A percentile compares a stretch with the other conserved stretches of the same genome.
Evolutionary conservation across 1,139 yeast species (phyloP).

Genomic region (Magnusiomyces ingens): DNA sequence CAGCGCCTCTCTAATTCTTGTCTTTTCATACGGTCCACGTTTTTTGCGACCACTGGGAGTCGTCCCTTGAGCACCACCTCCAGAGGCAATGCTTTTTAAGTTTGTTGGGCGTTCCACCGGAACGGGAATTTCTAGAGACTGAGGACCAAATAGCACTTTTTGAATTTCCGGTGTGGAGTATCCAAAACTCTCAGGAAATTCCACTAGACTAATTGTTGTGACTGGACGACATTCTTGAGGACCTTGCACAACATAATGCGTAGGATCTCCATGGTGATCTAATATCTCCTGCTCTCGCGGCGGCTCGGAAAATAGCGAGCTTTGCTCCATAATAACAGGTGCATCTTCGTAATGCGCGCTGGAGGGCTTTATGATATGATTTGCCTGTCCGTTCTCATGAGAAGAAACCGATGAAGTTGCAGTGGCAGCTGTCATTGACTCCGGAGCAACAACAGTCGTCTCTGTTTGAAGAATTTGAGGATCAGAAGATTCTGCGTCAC

Average conservation of each 20-base stretch:
- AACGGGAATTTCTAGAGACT: slow-evolving; percentile 50
- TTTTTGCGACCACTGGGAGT: slow-evolving; percentile 7
- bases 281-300: not conserved
- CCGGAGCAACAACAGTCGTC: not conserved
- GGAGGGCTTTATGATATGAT: too few species aligned
- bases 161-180: slow-evolving; percentile 36
- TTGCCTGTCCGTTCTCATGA: not conserved
- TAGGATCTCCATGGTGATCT: slow-evolving; percentile 7
- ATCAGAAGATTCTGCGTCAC: not conserved
- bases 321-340: too few species aligned
- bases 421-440: not conserved
- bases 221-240: slow-evolving; percentile 23
- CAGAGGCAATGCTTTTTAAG: not conserved
- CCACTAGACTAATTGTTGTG: slow-evolving; percentile 25
- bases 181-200: slow-evolving; percentile 27
- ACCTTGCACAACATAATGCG: slow-evolving; percentile 21
- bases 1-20: not conserved
- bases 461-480: not conserved
- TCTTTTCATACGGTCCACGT: not conserved
- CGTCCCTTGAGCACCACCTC: not conserved
- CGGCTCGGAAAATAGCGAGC: too few species aligned
- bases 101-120: slow-evolving; percentile 6
- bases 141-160: slow-evolving; percentile 51
- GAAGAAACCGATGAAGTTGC: not conserved
- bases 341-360: too few species aligned